Evolutionary conservation across 75 land plant genomes (phyloP).

Genomic region (Selaginella tamariscina): DNA sequence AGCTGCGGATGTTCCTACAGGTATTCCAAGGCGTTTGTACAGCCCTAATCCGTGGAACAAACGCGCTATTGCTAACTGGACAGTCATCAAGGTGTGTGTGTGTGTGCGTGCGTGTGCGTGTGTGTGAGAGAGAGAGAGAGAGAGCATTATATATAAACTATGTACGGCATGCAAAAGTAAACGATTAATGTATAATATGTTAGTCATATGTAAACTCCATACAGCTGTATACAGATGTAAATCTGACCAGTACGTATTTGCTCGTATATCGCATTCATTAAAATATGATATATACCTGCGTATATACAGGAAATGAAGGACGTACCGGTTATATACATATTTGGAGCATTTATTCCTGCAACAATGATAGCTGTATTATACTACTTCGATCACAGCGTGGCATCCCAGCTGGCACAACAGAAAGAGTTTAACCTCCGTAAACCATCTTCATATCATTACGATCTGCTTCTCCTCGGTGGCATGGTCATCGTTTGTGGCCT

Average conservation of each 20-base stretch:
- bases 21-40: conserved; percentile 36
- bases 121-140: no score
- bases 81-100: conserved; percentile 10
- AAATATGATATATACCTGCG: no score
- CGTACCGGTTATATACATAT: background rate
- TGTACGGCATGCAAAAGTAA: no score
- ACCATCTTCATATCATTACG: conserved; percentile 11
- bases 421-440: conserved; percentile 11
- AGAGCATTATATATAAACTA: no score
- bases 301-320: conserved; percentile 3
- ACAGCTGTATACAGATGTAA: no score
- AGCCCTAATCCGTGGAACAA: conserved; percentile 90
- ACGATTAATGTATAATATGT: no score
- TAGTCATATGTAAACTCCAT: no score
- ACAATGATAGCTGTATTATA: conserved; percentile 7
- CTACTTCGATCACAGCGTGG: conserved; percentile 10
- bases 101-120: no score
- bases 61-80: conserved; percentile 42
- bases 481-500: conserved; percentile 10
- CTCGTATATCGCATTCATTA: no score
- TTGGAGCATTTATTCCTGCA: conserved; percentile 6
- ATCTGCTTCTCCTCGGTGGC: conserved; percentile 3
- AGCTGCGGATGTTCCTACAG: background rate
- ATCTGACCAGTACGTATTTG: no score
- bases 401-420: conserved; percentile 11